A percentile compares a stretch with the other conserved stretches of the same genome.
phyloP scores from a whole-genome alignment of 352 stramenopile genomes.

The Globisporangium rhizosaccharum region DNA sequence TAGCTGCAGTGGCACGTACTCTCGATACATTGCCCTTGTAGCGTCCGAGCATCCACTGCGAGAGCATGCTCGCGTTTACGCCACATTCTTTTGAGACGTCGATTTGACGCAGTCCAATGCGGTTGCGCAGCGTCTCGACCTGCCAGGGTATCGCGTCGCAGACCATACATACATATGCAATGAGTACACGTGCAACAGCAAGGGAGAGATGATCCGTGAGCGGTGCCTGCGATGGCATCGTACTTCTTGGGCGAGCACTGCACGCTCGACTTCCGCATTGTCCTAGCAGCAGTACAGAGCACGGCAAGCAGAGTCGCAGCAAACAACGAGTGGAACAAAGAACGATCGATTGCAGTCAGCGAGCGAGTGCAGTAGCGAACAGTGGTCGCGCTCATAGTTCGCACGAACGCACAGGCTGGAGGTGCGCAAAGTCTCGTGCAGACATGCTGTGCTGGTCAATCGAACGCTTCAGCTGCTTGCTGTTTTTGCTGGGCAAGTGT shows the following conservation, averaged over 20 bases:
- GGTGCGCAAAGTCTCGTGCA: constrained; percentile 68
- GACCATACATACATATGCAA: background rate
- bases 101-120: constrained; percentile 67
- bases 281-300: constrained; percentile 30
- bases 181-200: no score
- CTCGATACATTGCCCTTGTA: constrained; percentile 82
- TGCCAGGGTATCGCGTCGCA: constrained; percentile 7
- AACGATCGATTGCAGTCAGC: background rate
- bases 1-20: constrained; percentile 25
- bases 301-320: background rate
- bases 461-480: background rate
- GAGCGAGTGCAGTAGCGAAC: background rate
- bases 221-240: background rate
- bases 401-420: constrained; percentile 44
- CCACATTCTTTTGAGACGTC: constrained; percentile 84
- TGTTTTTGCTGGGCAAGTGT: background rate
- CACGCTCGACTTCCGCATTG: constrained; percentile 82
- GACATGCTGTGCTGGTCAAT: constrained; percentile 19
- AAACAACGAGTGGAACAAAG: background rate
- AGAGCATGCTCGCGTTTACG: constrained; percentile 83
- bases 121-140: constrained; percentile 72
- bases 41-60: constrained; percentile 80
- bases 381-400: background rate
- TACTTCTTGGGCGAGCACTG: constrained; percentile 74
- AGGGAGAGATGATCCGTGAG: background rate